phyloP scores from a whole-genome alignment of 2,329 filamentous ascomycete species.

The Ceratocystis lukuohia region DNA sequence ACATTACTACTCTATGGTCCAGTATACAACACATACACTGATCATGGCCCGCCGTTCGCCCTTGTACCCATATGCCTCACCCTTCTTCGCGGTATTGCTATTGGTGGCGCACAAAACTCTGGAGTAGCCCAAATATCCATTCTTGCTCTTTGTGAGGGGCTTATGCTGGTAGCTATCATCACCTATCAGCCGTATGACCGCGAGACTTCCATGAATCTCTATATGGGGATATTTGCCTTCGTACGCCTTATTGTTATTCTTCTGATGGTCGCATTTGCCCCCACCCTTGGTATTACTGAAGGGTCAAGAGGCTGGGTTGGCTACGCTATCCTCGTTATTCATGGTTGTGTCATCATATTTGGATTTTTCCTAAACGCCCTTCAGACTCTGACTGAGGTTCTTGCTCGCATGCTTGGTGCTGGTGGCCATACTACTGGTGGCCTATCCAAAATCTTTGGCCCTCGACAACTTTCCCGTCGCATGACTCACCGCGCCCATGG shows the following conservation, averaged over 20 bases:
- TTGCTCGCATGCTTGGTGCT: conserved; percentile 67
- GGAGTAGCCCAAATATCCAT: conserved; percentile 88
- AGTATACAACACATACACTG: conserved; percentile 93
- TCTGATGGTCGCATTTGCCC: conserved; percentile 71
- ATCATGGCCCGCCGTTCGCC: conserved; percentile 82
- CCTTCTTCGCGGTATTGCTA: conserved; percentile 72
- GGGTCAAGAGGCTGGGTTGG: conserved; percentile 86
- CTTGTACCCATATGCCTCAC: conserved; percentile 75
- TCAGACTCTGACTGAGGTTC: conserved; percentile 80
- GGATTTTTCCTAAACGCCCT: conserved; percentile 88
- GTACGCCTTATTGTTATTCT: conserved; percentile 64
- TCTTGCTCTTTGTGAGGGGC: conserved; percentile 85
- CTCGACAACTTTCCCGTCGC: conserved; percentile 72
- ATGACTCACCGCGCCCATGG: conserved; percentile 41
- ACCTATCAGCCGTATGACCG: conserved; percentile 83
- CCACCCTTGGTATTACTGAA: conserved; percentile 64
- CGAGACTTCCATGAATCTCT: conserved; percentile 93
- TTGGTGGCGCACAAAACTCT: conserved; percentile 83
- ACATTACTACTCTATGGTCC: conserved; percentile 84
- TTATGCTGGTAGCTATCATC: conserved; percentile 73
- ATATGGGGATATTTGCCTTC: conserved; percentile 72
- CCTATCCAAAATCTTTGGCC: conserved; percentile 78
- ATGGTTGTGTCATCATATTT: conserved; percentile 72
- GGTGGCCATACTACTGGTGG: conserved; percentile 73
- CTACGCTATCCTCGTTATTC: conserved; percentile 76